phyloP scores from a whole-genome alignment of 139 green algal genomes.

The Mesotaenium endlicherianum region DNA sequence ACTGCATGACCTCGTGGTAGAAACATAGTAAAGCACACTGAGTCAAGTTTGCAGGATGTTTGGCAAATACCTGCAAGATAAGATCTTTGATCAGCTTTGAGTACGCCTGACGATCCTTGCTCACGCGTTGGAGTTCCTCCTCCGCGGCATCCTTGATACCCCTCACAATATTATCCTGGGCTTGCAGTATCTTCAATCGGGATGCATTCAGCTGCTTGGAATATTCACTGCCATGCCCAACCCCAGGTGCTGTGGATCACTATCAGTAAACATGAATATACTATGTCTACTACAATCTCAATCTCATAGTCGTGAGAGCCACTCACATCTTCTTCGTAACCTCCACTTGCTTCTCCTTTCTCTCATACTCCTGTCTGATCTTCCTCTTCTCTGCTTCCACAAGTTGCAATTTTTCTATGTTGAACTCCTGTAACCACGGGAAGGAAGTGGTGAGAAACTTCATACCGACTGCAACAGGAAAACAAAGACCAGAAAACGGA shows the following conservation, averaged over 20 bases:
- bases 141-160: conserved; percentile 65
- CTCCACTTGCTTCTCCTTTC: conserved; percentile 86
- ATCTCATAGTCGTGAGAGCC: no score
- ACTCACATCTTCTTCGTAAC: conserved; percentile 98
- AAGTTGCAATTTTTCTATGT: conserved; percentile 95
- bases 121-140: conserved; percentile 61
- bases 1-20: no score
- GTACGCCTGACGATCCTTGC: conserved; percentile 72
- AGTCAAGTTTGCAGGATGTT: neutral
- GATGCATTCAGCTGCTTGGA: conserved; percentile 95
- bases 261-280: conserved; percentile 8
- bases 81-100: conserved; percentile 80
- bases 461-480: neutral
- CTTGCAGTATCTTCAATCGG: conserved; percentile 87
- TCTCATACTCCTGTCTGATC: conserved; percentile 92
- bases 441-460: neutral
- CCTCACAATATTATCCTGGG: conserved; percentile 81
- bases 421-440: conserved; percentile 81
- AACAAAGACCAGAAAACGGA: neutral
- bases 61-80: conserved; percentile 73
- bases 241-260: no score
- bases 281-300: no score
- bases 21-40: neutral
- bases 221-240: conserved; percentile 72
- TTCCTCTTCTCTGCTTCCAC: conserved; percentile 94